A percentile compares a stretch with the other conserved stretches of the same genome.
phyloP scores from a whole-genome alignment of 225 moss, liverwort and hornwort species.

The Neckera pumila region DNA sequence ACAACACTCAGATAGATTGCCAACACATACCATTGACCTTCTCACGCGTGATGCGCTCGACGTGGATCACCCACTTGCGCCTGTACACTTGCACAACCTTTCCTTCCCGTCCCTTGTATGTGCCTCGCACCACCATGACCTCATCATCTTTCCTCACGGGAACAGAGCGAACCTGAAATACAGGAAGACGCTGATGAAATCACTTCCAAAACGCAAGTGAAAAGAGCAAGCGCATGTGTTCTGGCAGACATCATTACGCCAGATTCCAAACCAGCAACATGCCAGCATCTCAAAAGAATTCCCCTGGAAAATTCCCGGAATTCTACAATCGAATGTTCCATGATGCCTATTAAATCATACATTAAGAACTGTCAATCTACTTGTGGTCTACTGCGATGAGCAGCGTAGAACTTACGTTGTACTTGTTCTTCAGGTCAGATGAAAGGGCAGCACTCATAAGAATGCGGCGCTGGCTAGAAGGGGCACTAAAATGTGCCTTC shows the following conservation, averaged over 20 bases:
- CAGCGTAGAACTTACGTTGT: slow-evolving; percentile 14
- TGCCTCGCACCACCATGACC: slow-evolving; percentile 67
- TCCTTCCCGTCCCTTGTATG: slow-evolving; percentile 69
- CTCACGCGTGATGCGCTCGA: slow-evolving; percentile 59
- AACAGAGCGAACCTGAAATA: slow-evolving; percentile 46
- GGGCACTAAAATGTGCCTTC: slow-evolving; percentile 37
- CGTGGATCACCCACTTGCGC: slow-evolving; percentile 59
- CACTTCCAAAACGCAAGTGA: neutral
- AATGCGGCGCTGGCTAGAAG: slow-evolving; percentile 30
- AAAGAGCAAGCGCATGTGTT: neutral
- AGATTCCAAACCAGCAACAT: neutral
- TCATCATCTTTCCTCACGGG: slow-evolving; percentile 82
- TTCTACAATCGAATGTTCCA: neutral
- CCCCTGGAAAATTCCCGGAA: too few relatives aligned
- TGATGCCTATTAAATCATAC: neutral
- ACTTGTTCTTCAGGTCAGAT: slow-evolving; percentile 59
- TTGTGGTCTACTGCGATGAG: neutral
- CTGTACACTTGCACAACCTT: slow-evolving; percentile 60
- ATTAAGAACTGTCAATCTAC: neutral
- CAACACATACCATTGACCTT: slow-evolving; percentile 49
- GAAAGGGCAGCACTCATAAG: slow-evolving; percentile 49
- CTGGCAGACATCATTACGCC: neutral
- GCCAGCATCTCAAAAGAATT: neutral
- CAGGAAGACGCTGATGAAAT: neutral
- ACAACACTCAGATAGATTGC: neutral